Evolutionary conservation across 2,329 filamentous ascomycete genomes (phyloP).

Genomic region (Neonectria neomacrospora): DNA sequence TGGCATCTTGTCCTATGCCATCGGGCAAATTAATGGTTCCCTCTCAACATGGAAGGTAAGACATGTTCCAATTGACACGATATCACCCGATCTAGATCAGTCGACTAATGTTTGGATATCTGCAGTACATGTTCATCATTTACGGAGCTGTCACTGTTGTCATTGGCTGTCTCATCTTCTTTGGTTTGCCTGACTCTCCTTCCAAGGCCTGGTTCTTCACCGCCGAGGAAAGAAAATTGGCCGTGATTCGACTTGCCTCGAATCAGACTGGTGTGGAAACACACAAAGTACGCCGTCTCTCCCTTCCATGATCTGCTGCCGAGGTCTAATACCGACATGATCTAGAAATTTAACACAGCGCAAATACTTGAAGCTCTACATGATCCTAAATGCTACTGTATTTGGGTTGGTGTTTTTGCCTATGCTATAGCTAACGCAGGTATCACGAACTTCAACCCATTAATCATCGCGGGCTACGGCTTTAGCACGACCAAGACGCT

Average conservation of each 20-base stretch:
- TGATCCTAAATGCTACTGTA: conserved; percentile 38
- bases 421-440: conserved; percentile 76
- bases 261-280: conserved; percentile 20
- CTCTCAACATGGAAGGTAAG: conserved; percentile 38
- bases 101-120: neutral
- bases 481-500: conserved; percentile 45
- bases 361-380: conserved; percentile 39
- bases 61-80: neutral
- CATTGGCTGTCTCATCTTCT: conserved; percentile 25
- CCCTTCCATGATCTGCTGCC: too few species aligned
- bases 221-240: conserved; percentile 33
- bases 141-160: conserved; percentile 38
- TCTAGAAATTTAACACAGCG: conserved; percentile 22
- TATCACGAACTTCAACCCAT: conserved; percentile 70
- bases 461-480: conserved; percentile 68
- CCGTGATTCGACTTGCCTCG: conserved; percentile 3
- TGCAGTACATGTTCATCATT: conserved; percentile 32
- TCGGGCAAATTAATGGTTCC: conserved; percentile 43
- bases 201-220: conserved; percentile 40
- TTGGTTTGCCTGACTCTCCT: conserved; percentile 35
- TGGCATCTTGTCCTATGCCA: conserved; percentile 46
- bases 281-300: neutral
- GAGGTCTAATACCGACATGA: neutral
- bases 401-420: conserved; percentile 56
- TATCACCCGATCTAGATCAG: accelerated